A percentile compares a stretch with the other conserved stretches of the same genome.
Conservation (phyloP, 345 rosid genomes). For the Physaria fendleri region DNA sequence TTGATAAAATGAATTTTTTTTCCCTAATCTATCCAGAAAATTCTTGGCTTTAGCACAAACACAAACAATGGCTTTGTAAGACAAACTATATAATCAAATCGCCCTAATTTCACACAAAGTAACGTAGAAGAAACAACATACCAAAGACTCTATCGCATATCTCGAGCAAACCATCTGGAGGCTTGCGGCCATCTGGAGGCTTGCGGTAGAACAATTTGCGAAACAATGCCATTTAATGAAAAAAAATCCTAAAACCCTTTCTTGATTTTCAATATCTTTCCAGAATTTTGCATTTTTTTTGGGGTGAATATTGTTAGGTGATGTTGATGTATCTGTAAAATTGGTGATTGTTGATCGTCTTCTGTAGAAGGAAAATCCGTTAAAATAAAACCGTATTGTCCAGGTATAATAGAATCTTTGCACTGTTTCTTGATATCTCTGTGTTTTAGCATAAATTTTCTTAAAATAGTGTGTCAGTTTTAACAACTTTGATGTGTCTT, state of each 20-base stretch:
- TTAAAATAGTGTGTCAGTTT: constrained; percentile 13
- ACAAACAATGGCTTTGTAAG: background rate
- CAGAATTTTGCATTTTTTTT: background rate
- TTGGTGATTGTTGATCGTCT: background rate
- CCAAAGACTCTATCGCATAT: constrained; percentile 82
- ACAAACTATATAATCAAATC: too few species aligned
- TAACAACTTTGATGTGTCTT: constrained; percentile 5
- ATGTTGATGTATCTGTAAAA: background rate
- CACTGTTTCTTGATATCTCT: too few species aligned
- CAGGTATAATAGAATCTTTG: background rate
- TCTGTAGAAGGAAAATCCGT: constrained; percentile 8
- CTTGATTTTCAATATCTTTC: background rate
- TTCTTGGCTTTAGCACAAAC: background rate
- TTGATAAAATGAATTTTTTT: background rate
- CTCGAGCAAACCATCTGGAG: constrained; percentile 93
- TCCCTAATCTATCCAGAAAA: background rate
- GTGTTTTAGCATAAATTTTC: background rate
- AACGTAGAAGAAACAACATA: constrained; percentile 22
- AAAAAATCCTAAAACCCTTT: background rate
- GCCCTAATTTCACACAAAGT: background rate
- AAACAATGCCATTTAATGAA: constrained; percentile 71
- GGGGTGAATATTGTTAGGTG: background rate
- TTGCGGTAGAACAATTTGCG: constrained; percentile 74
- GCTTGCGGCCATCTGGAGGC: too few species aligned
- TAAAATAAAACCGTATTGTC: too few species aligned